phyloP scores from a whole-genome alignment of 345 rosid species.

The Populus deltoides region DNA sequence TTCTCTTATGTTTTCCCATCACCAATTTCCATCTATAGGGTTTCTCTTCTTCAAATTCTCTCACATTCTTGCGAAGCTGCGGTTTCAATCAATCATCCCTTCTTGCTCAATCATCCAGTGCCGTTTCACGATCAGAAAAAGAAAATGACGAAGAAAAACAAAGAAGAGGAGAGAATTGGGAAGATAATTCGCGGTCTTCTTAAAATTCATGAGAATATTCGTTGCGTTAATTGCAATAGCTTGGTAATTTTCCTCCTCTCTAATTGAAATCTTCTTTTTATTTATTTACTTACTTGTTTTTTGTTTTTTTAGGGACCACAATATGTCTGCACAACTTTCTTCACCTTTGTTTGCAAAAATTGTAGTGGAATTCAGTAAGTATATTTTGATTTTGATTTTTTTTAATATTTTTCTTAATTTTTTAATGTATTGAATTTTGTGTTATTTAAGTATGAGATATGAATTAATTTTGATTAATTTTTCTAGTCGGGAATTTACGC shows the following conservation, averaged over 20 bases:
- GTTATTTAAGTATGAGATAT: background rate
- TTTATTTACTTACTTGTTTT: background rate
- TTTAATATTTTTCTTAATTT: background rate
- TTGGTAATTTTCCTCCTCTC: slow-evolving; percentile 39
- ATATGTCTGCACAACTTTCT: slow-evolving; percentile 88
- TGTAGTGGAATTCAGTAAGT: slow-evolving; percentile 89
- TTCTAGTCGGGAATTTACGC: slow-evolving; percentile 85
- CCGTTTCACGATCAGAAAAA: background rate
- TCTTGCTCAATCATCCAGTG: background rate
- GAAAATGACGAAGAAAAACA: slow-evolving; percentile 50
- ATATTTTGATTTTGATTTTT: background rate
- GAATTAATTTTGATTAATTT: background rate
- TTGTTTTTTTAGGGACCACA: slow-evolving; percentile 69
- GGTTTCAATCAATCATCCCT: background rate
- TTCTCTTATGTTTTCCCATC: background rate
- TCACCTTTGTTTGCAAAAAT: slow-evolving; percentile 77
- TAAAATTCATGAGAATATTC: slow-evolving; percentile 72
- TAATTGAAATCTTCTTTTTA: background rate
- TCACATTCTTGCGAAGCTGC: background rate
- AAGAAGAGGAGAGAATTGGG: slow-evolving; percentile 71
- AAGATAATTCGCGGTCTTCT: slow-evolving; percentile 62
- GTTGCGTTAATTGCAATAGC: slow-evolving; percentile 80
- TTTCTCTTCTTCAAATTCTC: background rate
- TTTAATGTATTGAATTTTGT: background rate
- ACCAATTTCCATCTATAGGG: background rate